phyloP scores from a whole-genome alignment of 768 basidiomycete genomes.

The Russula sp. region DNA sequence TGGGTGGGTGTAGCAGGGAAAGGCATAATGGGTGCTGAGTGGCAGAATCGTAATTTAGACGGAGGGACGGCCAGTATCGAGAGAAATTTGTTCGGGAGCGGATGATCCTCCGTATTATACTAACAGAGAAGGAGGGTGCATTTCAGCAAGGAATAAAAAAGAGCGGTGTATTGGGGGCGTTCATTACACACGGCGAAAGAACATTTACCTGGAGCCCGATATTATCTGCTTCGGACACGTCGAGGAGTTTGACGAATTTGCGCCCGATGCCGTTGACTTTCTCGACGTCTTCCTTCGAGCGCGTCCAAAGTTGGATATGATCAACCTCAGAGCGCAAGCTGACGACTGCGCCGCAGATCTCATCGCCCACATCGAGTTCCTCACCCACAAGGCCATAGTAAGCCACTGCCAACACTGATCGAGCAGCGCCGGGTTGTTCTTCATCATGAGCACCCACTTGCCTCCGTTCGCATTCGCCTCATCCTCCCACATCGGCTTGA shows the following conservation, averaged over 20 bases:
- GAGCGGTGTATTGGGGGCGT: background rate
- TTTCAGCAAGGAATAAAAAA: too few species aligned
- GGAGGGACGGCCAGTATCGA: conserved; percentile 69
- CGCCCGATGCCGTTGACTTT: conserved; percentile 81
- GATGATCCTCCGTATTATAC: conserved; percentile 88
- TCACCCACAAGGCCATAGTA: conserved; percentile 90
- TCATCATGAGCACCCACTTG: conserved; percentile 95
- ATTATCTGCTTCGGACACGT: conserved; percentile 77
- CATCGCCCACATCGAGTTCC: conserved; percentile 63
- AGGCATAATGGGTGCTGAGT: too few species aligned
- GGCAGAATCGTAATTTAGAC: too few species aligned
- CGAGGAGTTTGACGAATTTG: conserved; percentile 77
- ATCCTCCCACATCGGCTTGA: conserved; percentile 98
- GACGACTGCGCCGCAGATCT: conserved; percentile 84
- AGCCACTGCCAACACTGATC: conserved; percentile 91
- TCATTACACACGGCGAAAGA: background rate
- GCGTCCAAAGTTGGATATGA: conserved; percentile 88
- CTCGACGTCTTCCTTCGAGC: conserved; percentile 82
- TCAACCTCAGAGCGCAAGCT: conserved; percentile 84
- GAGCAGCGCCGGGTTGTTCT: conserved; percentile 70
- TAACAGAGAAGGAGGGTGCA: conserved; percentile 33
- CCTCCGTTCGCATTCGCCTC: conserved; percentile 87
- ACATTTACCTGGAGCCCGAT: conserved; percentile 77
- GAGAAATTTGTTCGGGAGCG: conserved; percentile 76
- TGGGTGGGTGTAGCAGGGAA: too few species aligned